Evolutionary conservation across 202 grass and related monocot species (phyloP), one percentile per base, ranked within the genome.

Genomic region (Digitaria exilis): DNA sequence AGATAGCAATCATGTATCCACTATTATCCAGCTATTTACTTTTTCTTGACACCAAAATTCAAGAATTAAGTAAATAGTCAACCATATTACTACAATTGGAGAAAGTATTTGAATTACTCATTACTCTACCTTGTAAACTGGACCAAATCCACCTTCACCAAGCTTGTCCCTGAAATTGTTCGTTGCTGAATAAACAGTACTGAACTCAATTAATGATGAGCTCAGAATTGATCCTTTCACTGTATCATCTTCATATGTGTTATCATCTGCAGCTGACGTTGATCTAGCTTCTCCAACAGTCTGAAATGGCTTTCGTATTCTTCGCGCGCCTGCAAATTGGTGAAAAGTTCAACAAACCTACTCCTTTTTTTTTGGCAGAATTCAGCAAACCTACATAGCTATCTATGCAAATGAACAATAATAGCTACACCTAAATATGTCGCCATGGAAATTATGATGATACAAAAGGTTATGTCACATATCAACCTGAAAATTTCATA

Each of bases 51-150:
- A 39, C 28, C 19, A 19, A 15, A 28, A 81, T 35, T 15, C 2
- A 65, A n/a, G 0, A 29, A 62, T 25, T 41, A 80, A 68, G 19
- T 14, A 12, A 60, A 34, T 22, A 28, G 0, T 32, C 3, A 29
- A 60, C 17, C 25, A 73, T 42, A 57, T 49, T 19, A 3, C 8
- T 15, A 69, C 6, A 54, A 26, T 3, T 24, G n/a, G 44, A 72
- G 7, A 7, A 30, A 79, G 57, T 72, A 16, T 65, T 50, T 26
- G n/a, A n/a, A n/a, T n/a, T n/a, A n/a, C 21, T 56, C 21, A 37
- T 52, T 24, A n/a, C 19, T 24, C 9, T 78, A 93, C 94, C 94
- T 93, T 91, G 84, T 88, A 97, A 78, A 97, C 94, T 75, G 89
- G 71, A 81, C 94, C 94, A 39, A 93, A 97, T 61, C 91, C 94